These are phyloP conservation scores for Fennellomyces sp. DNA, from an alignment of 371 early-diverging fungal genomes.

Conservation along the genomic window DNA sequence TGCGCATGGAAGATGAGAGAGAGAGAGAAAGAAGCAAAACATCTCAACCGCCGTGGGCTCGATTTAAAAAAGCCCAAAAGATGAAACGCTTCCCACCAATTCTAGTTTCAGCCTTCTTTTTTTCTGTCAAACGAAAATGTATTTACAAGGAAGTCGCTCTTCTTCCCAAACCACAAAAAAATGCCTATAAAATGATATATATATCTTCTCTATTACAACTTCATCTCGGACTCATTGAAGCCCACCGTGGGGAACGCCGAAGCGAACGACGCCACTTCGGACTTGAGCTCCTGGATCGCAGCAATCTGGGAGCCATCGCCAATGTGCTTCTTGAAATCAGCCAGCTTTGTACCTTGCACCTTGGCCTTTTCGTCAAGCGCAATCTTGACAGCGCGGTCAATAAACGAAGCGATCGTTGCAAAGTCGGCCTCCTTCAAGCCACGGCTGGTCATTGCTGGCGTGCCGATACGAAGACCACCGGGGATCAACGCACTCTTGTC, in stretches of 20 bases:
- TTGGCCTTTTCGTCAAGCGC: slow-evolving; percentile 63
- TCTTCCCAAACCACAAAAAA: too few relatives aligned
- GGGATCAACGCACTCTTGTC: slow-evolving; percentile 96
- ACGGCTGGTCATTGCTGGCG: slow-evolving; percentile 98
- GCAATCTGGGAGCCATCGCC: slow-evolving; percentile 59
- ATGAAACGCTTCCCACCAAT: too few relatives aligned
- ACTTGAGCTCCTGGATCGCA: slow-evolving; percentile 59
- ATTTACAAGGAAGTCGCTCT: neutral
- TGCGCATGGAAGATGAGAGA: too few relatives aligned
- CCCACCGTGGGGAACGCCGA: slow-evolving; percentile 75
- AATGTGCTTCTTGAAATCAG: slow-evolving; percentile 68
- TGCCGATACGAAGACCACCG: slow-evolving; percentile 91
- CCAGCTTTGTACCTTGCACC: slow-evolving; percentile 63
- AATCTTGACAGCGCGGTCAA: slow-evolving; percentile 83
- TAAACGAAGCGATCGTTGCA: slow-evolving; percentile 79
- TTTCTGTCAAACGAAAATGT: too few relatives aligned
- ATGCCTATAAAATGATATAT: too few relatives aligned
- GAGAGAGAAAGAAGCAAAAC: too few relatives aligned
- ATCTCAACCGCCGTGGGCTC: too few relatives aligned
- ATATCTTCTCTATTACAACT: slow-evolving; percentile 24
- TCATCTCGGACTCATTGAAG: slow-evolving; percentile 64
- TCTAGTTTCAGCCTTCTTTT: too few relatives aligned
- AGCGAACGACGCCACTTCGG: slow-evolving; percentile 70
- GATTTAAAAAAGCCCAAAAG: neutral
- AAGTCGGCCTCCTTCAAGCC: slow-evolving; percentile 91